phyloP scores from a whole-genome alignment of 179 eudicot genomes.

The Carnegiea gigantea region DNA sequence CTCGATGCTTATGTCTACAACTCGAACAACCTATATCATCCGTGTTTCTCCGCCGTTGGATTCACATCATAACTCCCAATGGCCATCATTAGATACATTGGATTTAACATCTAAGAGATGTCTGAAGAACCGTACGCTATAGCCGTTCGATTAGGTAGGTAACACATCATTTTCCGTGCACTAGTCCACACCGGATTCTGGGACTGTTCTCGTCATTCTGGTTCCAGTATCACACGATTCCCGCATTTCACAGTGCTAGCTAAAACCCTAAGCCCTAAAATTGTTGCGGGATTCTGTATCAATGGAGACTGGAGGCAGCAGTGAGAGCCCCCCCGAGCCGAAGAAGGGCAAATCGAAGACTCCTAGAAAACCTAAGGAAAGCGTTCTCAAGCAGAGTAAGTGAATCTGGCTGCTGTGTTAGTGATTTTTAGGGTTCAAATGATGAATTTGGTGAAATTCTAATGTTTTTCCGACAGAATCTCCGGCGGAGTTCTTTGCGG shows the following conservation, averaged over 20 bases:
- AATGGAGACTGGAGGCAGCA: constrained; percentile 36
- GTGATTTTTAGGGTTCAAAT: neutral
- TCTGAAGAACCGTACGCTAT: neutral
- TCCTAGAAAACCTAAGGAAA: constrained; percentile 61
- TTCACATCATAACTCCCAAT: neutral
- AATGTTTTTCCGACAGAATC: constrained; percentile 48
- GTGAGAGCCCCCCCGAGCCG: constrained; percentile 55
- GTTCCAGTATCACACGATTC: neutral
- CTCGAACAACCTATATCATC: neutral
- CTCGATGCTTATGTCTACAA: neutral
- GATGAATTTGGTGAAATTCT: neutral
- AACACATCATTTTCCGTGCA: neutral
- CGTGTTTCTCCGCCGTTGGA: neutral
- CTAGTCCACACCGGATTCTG: neutral
- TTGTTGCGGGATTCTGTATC: neutral
- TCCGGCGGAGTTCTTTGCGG: constrained; percentile 95
- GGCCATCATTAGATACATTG: neutral
- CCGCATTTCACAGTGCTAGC: neutral
- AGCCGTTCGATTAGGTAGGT: neutral
- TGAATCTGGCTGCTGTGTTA: neutral
- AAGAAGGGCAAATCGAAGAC: constrained; percentile 65
- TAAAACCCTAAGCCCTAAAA: constrained; percentile 19
- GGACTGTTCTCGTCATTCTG: neutral
- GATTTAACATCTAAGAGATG: too few species aligned
- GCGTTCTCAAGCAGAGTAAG: constrained; percentile 83